These are phyloP conservation scores for Phaseolus lunatus DNA, from an alignment of 306 rosid species.

Conservation along the genomic window DNA sequence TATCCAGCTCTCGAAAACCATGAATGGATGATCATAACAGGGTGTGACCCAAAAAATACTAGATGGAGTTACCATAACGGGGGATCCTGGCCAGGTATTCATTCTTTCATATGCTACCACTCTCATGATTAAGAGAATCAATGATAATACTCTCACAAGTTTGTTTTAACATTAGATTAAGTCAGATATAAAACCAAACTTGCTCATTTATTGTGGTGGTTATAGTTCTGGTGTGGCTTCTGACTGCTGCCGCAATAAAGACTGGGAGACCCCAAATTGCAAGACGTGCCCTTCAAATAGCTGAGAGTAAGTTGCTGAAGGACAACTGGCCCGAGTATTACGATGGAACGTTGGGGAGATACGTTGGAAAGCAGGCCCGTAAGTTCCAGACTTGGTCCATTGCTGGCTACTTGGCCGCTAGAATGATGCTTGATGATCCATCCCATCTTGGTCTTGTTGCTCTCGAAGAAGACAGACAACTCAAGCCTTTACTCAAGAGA, in stretches of 20 bases:
- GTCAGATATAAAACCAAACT: too few species aligned
- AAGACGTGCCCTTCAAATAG: slow-evolving; percentile 76
- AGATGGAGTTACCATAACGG: slow-evolving; percentile 97
- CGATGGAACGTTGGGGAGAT: slow-evolving; percentile 74
- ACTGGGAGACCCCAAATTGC: slow-evolving; percentile 83
- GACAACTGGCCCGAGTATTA: slow-evolving; percentile 86
- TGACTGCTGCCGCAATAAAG: slow-evolving; percentile 75
- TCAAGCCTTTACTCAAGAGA: slow-evolving; percentile 68
- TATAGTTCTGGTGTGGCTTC: slow-evolving; percentile 82
- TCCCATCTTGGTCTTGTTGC: slow-evolving; percentile 72
- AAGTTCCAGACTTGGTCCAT: slow-evolving; percentile 82
- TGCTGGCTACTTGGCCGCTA: slow-evolving; percentile 80
- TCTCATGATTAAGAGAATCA: too few species aligned
- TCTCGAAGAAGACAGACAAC: slow-evolving; percentile 71
- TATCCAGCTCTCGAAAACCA: slow-evolving; percentile 86
- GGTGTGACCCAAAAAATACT: slow-evolving; percentile 86
- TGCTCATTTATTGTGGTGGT: slow-evolving; percentile 33
- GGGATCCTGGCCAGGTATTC: slow-evolving; percentile 92
- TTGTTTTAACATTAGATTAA: too few species aligned
- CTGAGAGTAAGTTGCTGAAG: slow-evolving; percentile 64
- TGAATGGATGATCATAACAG: slow-evolving; percentile 79
- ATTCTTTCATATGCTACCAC: background rate
- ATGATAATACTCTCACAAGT: too few species aligned
- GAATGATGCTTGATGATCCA: slow-evolving; percentile 81
- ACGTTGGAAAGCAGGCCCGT: slow-evolving; percentile 78